These are phyloP conservation scores for Dactylellina cionopaga DNA, from an alignment of 2,329 filamentous ascomycete species.

Conservation along the genomic window DNA sequence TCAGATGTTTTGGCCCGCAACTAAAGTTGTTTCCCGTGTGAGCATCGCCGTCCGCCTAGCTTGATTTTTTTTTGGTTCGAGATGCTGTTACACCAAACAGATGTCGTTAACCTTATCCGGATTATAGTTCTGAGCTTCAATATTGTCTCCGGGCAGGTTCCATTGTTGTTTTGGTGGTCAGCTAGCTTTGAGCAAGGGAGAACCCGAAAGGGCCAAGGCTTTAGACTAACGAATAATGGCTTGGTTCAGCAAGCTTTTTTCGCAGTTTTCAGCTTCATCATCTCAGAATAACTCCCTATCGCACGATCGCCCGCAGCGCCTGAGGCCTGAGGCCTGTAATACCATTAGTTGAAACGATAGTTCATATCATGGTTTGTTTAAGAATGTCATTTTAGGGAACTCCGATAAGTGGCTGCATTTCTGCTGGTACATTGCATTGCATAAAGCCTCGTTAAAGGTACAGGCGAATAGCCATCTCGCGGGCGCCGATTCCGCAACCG, in stretches of 20 bases:
- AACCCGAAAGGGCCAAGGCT: slow-evolving; percentile 38
- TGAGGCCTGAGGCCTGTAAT: background rate
- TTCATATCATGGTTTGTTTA: slow-evolving; percentile 10
- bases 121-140: slow-evolving; percentile 1
- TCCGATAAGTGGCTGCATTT: slow-evolving; percentile 18
- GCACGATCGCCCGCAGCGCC: slow-evolving; percentile 13
- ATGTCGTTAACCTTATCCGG: slow-evolving; percentile 48
- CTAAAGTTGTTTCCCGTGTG: slow-evolving; percentile 12
- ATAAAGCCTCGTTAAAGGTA: slow-evolving; percentile 13
- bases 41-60: slow-evolving; percentile 29
- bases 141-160: background rate
- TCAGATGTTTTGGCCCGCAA: slow-evolving; percentile 45
- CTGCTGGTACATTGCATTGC: slow-evolving; percentile 3
- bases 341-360: slow-evolving; percentile 24
- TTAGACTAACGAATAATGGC: slow-evolving; percentile 29
- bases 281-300: no score
- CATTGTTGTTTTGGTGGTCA: slow-evolving; percentile 22
- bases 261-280: slow-evolving; percentile 28
- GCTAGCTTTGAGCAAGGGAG: slow-evolving; percentile 25
- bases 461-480: slow-evolving; percentile 42
- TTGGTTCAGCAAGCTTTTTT: slow-evolving; percentile 32
- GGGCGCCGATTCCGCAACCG: slow-evolving; percentile 34
- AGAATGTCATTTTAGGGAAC: slow-evolving; percentile 7
- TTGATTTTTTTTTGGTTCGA: slow-evolving; percentile 9
- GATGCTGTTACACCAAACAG: slow-evolving; percentile 22